Conservation (phyloP, 805 yeast genomes). For the Myxozyma melibiosi region DNA sequence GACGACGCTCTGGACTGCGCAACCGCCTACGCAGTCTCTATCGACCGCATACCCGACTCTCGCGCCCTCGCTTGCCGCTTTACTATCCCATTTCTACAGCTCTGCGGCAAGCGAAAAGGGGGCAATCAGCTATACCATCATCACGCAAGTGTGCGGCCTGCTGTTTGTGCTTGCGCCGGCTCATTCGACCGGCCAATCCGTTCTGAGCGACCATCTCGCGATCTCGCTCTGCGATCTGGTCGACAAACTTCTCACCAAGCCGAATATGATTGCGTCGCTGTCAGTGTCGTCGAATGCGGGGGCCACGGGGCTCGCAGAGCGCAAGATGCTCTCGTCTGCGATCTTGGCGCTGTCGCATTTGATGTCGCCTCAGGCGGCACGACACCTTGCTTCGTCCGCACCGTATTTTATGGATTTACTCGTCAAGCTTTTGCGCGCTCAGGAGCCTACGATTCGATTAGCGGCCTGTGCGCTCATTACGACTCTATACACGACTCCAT, state of each 20-base stretch:
- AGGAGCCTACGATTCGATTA: constrained; percentile 23
- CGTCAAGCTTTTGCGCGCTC: constrained; percentile 34
- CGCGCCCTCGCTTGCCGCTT: constrained; percentile 1
- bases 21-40: constrained; percentile 15
- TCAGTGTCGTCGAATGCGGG: too few relatives aligned
- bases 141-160: constrained; percentile 19
- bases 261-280: too few relatives aligned
- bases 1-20: constrained; percentile 16
- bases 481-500: constrained; percentile 7
- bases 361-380: constrained; percentile 13
- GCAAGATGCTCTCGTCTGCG: constrained; percentile 17
- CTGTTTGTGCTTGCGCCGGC: constrained; percentile 22
- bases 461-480: constrained; percentile 26
- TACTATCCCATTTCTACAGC: constrained; percentile 2
- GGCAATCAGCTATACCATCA: not conserved
- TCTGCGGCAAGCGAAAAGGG: not conserved
- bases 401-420: constrained; percentile 36
- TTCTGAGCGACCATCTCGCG: constrained; percentile 1
- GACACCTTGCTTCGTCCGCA: constrained; percentile 25
- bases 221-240: not conserved
- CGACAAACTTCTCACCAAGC: not conserved
- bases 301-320: not conserved
- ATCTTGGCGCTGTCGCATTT: constrained; percentile 24
- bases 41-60: constrained; percentile 12
- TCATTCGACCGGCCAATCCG: constrained; percentile 5